These are phyloP conservation scores for Pleurotus cornucopiae DNA, from an alignment of 768 basidiomycete genomes.

Conservation along the genomic window DNA sequence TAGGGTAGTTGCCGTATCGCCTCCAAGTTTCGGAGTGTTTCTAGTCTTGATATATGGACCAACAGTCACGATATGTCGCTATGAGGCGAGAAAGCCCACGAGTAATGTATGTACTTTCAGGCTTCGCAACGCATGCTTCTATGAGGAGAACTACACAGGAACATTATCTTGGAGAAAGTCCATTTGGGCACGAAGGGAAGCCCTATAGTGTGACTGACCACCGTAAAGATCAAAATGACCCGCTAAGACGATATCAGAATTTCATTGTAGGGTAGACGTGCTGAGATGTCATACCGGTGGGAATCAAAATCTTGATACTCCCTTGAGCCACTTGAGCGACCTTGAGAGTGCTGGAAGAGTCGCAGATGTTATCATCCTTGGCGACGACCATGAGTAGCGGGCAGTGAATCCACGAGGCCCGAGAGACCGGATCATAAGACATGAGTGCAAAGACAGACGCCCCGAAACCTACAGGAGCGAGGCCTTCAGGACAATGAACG, in stretches of 20 bases:
- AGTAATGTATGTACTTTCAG: too few relatives aligned
- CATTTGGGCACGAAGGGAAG: constrained; percentile 16
- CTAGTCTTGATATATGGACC: too few relatives aligned
- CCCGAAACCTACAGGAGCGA: constrained; percentile 3
- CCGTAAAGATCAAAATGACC: constrained; percentile 22
- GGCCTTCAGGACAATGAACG: background rate
- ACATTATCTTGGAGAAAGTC: constrained; percentile 19
- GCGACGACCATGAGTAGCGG: background rate
- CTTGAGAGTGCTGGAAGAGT: background rate
- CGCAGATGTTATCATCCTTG: background rate
- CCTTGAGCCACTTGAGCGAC: constrained; percentile 11
- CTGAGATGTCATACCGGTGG: constrained; percentile 5
- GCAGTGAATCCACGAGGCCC: background rate
- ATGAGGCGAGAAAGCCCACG: too few relatives aligned
- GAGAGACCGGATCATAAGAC: background rate
- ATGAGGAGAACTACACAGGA: constrained; percentile 7
- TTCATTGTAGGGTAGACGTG: too few relatives aligned
- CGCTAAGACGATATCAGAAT: background rate
- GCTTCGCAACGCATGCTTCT: too few relatives aligned
- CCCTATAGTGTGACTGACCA: constrained; percentile 12
- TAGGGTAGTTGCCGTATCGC: too few relatives aligned
- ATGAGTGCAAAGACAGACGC: constrained; percentile 7
- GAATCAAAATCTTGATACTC: constrained; percentile 13
- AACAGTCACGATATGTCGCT: too few relatives aligned
- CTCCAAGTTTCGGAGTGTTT: too few relatives aligned